Evolutionary conservation across 2,329 filamentous ascomycete genomes (phyloP), one percentile per base, ranked within the genome.

Genomic region (Ophiostoma tasmaniense): DNA sequence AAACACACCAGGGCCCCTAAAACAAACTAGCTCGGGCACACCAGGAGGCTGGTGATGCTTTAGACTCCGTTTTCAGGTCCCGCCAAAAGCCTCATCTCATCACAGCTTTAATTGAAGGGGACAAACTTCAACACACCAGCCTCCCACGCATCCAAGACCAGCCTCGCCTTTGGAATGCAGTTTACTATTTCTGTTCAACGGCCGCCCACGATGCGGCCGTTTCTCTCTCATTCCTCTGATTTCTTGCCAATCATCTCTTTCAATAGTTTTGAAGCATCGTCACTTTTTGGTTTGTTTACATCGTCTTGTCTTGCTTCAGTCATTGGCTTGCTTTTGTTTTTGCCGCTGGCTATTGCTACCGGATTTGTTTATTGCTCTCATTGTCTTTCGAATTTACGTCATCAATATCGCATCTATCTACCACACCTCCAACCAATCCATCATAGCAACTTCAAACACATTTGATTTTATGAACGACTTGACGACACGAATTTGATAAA

Each of bases 121-220:
- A 35, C 14, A 64, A 33, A 64, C 10, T 22, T 50, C 50, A 25
- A 61, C 11, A 55, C 20, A 61, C 69, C 69, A 68, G 61, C 69
- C 67, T 64, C 67, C 67, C 30, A 11, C 22, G 33, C 30, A 28
- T 45, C 67, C 17, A 65, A 66, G 22, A 30, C 69, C 69, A 70
- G 67, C 69, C 69, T 70, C 69, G 64, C 37, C 52, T 45, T 20
- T 65, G 65, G 50, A 61, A 69, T 67, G 67, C 20, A 61, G 22
- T 22, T 55, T 69, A 30, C 61, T 69, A 70, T 70, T 69, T 70
- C 69, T 70, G 65, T 20, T 39, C 30, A 10, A 17, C 45, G 25
- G 66, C 50, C 69, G 69, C 69, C 42, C 69, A 35, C 35, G 62
- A 64, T 64, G 28, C 59, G 30, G 59, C 39, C 33, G 17, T 37